Evolutionary conservation across 176 grass and related monocot species (phyloP).

Genomic region (Triticum dicoccoides): DNA sequence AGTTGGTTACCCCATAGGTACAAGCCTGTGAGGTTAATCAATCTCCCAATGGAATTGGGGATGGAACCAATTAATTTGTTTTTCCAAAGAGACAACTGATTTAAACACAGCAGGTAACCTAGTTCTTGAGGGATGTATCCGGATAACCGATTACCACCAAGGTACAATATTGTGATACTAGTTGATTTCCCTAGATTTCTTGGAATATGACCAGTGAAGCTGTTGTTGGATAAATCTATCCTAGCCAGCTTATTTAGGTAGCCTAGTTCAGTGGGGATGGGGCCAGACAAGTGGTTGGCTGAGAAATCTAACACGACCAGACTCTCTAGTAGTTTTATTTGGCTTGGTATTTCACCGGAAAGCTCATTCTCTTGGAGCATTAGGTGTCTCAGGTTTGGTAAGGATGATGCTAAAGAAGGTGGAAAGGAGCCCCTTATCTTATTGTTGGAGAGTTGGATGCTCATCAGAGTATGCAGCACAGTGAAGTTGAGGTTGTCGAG

Average conservation of each 20-base stretch:
- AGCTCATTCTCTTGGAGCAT: not conserved
- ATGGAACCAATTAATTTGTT: not conserved
- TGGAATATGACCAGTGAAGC: not conserved
- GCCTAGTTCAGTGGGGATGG: not conserved
- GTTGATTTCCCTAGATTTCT: no score
- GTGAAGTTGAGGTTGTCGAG: not conserved
- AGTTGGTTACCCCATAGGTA: no score
- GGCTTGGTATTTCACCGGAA: not conserved
- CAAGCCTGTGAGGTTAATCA: no score
- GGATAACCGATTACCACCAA: not conserved
- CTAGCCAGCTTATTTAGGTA: not conserved
- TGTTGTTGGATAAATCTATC: not conserved
- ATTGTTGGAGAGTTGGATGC: not conserved
- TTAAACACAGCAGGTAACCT: not conserved
- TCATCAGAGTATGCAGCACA: not conserved
- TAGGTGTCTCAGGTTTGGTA: not conserved
- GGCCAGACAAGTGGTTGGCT: not conserved
- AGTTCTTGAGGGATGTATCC: not conserved
- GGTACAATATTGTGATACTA: not conserved
- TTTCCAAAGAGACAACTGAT: no score
- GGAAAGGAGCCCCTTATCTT: not conserved
- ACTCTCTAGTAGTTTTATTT: not conserved
- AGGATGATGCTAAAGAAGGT: not conserved
- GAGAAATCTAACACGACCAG: not conserved
- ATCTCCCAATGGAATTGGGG: no score